Evolutionary conservation across 1,139 yeast genomes (phyloP), one percentile per base, ranked within the genome.

Genomic region (Meyerozyma athensensis): DNA sequence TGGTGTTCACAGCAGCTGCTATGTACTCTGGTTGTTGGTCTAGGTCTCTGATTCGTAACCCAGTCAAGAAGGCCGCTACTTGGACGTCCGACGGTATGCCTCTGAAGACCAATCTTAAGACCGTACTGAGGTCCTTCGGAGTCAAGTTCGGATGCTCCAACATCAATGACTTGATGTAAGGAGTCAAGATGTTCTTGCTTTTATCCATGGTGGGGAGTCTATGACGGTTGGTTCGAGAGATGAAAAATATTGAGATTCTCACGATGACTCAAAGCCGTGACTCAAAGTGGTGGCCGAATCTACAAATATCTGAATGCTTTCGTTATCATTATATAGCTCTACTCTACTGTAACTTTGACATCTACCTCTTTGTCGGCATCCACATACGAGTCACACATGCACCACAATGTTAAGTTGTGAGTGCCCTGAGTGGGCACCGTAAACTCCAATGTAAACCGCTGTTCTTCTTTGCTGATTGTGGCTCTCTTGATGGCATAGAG

Each of bases 351-450:
- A 9, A 59, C 45, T 34, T 65, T 56, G 3, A 67, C 74, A 28
- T 53, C 56, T 10, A 54, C 39, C 60, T 90, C 96, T 55, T 86
- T 86, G 55, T 92, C 98, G 2, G 89, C 95, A 54, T 89, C 97
- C 21, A 86, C 51, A 53, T 90, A 92, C 0, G 95, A 82, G 53
- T 90, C 97, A 60, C 97, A 85, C 59, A 90, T 75, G 52, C 92
- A 81, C 95, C 95, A 90, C 2, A 87, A 63, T 1, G 81, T 76
- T 30, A 89, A 60, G 9, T 70, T 58, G 40, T 80, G 83, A 6
- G 62, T 57, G 0, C 96, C 96, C 4, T 72, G 58, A 3, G 61
- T 68, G 0, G 89, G 81, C 14, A 86, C 56, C 0, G 78, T 65
- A 45, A 86, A 75, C 19, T 74, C 75, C 37, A 92, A 50, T 7